Evolutionary conservation across 306 rosid genomes (phyloP), one percentile per base, ranked within the genome.

Genomic region (Corylus americana): DNA sequence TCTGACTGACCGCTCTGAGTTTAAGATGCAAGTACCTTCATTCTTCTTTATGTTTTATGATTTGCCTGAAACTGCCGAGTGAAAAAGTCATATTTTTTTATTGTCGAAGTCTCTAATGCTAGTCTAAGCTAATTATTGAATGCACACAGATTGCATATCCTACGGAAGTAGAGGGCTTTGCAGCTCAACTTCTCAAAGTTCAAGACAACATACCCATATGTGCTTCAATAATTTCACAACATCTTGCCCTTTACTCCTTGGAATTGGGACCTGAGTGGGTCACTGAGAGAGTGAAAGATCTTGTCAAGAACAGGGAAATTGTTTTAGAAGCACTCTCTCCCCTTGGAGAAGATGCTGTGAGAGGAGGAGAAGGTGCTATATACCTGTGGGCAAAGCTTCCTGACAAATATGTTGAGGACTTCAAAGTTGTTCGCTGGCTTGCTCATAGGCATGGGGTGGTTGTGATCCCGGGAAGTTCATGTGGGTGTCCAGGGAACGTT

Each of bases 171-270:
- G 85, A 87, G 86, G 97, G 87, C 2, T 80, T 95, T 64, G 86
- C 84, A 18, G 81, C 82, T 4, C 97, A 95, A 80, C 99, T 95
- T 70, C 96, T 95, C 70, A 95, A 95, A 88, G 98, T 89, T 55
- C 99, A 96, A 75, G 99, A 96, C 90, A 96, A 96, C 90, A 96
- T 96, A 84, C 99, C 99, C 66, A 96, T 96, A 51, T 93, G 99
- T 73, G 99, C 99, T 74, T 76, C 96, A 6, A 93, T 93, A 89
- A 72, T 96, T 73, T 93, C 99, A 1, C 99, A 96, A 63, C 69
- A 88, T 84, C 96, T 95, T 35, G 99, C 99, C 39, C 96, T 95
- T 77, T 63, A 85, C 86, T 90, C 99, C 35, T 71, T 95, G 63
- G 88, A 95, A 82, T 5, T 85, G 83, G 99, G 99, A 44, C 93